Base-by-base conservation (phyloP, 2,329 filamentous ascomycete species). In the Calonectria naviculata region DNA sequence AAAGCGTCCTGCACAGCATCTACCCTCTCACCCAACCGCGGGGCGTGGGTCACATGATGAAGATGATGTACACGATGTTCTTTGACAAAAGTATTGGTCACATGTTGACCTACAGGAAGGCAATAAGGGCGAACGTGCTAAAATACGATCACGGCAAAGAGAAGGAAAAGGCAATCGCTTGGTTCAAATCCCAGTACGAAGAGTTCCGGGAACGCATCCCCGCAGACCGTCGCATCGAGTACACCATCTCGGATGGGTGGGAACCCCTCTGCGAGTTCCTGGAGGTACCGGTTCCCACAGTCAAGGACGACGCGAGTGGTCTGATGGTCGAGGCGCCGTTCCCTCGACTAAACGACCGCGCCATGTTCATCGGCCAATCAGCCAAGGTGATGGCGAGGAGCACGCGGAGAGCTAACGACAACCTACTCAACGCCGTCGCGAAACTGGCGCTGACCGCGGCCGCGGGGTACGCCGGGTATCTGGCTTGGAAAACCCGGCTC, bases 221-320 rank as follows among this genome's bases (percentile, higher is more conserved):
- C 8, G 74, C 71, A 4, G 79, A 82, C 17, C 76, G 81, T 0
- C 73, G 84, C 26, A 74, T 87, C 26, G 83, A 86, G 67, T 86
- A 79, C 70, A 75, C 73, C n/a, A 78, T 85, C 15, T 77, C 78
- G 31, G 80, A 84, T 9, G 84, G 85, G 4, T 87, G 84, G 83
- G 77, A 58, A n/a, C 84, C 85, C 9, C 78, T 87, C 12, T 87
- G 85, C 62, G 68, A 79, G 24, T 82, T 84, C 46, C 78, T 87
- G 2, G 81, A 75, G 9, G 82, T 85, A 47, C 77, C 81, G 0
- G 76, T 84, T 38, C 85, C 85, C 2, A 75, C 66, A 73, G 78
- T 80, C 41, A 64, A 68, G 68, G 81, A 83, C n/a, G 75, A 75
- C 1, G 49, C 68, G 65, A 82, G 77, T 44, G 81, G 81, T 19